Conservation (phyloP, 108 stramenopile species). For the Nitzschia sp. region DNA sequence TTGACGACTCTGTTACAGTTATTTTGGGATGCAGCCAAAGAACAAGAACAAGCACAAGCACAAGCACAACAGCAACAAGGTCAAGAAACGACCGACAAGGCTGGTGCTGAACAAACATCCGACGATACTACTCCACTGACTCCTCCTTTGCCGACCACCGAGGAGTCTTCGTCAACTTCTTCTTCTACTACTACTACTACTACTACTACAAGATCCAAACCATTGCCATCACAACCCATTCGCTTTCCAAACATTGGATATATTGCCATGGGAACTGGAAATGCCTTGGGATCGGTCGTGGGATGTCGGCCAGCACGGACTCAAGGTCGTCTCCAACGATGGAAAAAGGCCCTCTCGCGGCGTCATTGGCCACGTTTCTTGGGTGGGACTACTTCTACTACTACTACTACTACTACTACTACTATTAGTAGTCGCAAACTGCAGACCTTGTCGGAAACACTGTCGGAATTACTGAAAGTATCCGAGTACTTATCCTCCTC, state of each 20-base stretch:
- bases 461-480: not conserved
- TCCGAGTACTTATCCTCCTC: not conserved
- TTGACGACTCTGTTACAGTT: constrained; percentile 53
- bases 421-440: not conserved
- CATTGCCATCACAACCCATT: constrained; percentile 6
- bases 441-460: not conserved
- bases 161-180: too few species aligned
- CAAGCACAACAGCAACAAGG: not conserved
- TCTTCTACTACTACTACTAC: not conserved
- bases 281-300: constrained; percentile 64
- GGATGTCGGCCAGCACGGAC: constrained; percentile 38
- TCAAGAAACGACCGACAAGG: not conserved
- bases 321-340: not conserved
- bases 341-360: not conserved
- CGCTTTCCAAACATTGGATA: constrained; percentile 58
- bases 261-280: constrained; percentile 71
- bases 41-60: not conserved
- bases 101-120: too few species aligned
- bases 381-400: not conserved
- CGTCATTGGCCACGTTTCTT: not conserved
- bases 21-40: constrained; percentile 33
- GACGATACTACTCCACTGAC: too few species aligned
- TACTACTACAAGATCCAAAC: not conserved
- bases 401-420: too few species aligned
- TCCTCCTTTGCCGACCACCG: too few species aligned